These are phyloP conservation scores for Arachis stenosperma DNA, from an alignment of 306 rosid genomes.

Conservation along the genomic window DNA sequence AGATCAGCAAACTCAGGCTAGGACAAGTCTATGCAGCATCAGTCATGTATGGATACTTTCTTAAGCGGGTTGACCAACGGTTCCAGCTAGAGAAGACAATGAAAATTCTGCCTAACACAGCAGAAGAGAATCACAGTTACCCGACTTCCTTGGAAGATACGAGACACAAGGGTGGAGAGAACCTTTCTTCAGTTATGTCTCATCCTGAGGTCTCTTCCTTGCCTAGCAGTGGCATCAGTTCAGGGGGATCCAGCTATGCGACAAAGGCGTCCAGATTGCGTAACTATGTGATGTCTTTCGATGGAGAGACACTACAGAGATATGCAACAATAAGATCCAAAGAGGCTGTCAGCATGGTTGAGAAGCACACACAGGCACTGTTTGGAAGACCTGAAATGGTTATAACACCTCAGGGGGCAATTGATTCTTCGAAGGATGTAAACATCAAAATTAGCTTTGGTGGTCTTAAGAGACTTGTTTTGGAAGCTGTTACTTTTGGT, in stretches of 20 bases:
- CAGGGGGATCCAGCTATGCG: slow-evolving; percentile 50
- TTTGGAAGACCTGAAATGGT: slow-evolving; percentile 84
- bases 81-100: slow-evolving; percentile 96
- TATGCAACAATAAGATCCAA: slow-evolving; percentile 86
- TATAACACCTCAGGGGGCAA: slow-evolving; percentile 62
- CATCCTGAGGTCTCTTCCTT: slow-evolving; percentile 69
- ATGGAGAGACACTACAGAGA: slow-evolving; percentile 86
- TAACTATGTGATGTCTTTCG: slow-evolving; percentile 86
- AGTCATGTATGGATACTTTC: slow-evolving; percentile 91
- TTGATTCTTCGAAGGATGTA: slow-evolving; percentile 72
- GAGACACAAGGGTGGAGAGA: slow-evolving; percentile 39
- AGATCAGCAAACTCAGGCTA: slow-evolving; percentile 78
- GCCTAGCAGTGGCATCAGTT: slow-evolving; percentile 51
- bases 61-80: slow-evolving; percentile 87
- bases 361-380: slow-evolving; percentile 91
- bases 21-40: slow-evolving; percentile 98
- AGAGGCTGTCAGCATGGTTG: slow-evolving; percentile 82
- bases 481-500: slow-evolving; percentile 93
- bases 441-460: slow-evolving; percentile 79
- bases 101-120: slow-evolving; percentile 64
- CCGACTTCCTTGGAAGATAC: slow-evolving; percentile 42
- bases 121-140: slow-evolving; percentile 49
- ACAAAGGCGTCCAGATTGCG: slow-evolving; percentile 66
- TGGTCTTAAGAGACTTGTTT: slow-evolving; percentile 76
- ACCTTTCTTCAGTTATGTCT: slow-evolving; percentile 44